Percentiles rank a stretch among this genome's conserved stretches.
phyloP scores from a whole-genome alignment of 164 flowering plant genomes.

The Sextonia rubra region DNA sequence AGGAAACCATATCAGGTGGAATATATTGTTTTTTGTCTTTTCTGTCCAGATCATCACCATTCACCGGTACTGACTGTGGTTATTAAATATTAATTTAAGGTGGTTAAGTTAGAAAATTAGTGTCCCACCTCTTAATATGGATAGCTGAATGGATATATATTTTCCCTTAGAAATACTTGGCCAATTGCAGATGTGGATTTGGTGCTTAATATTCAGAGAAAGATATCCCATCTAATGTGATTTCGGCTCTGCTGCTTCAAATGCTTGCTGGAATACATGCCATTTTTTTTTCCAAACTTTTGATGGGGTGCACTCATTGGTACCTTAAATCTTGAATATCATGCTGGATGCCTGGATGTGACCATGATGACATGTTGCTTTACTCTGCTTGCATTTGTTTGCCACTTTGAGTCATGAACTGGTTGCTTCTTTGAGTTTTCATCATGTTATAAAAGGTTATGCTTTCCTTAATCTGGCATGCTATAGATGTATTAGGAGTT shows the following conservation, averaged over 20 bases:
- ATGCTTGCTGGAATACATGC: not conserved
- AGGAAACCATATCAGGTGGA: too few relatives aligned
- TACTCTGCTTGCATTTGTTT: not conserved
- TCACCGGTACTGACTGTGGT: not conserved
- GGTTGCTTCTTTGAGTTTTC: not conserved
- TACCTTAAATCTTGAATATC: not conserved
- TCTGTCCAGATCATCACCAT: too few relatives aligned
- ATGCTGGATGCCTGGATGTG: not conserved
- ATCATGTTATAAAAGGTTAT: conserved; percentile 1
- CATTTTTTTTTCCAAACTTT: too few relatives aligned
- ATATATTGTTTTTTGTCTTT: too few relatives aligned
- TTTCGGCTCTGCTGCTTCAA: not conserved
- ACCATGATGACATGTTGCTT: not conserved
- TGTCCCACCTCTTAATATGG: not conserved
- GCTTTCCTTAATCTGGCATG: conserved; percentile 36
- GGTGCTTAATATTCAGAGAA: not conserved
- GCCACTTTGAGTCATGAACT: not conserved
- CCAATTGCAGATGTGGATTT: not conserved
- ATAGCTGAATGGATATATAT: not conserved
- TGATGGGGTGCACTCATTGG: not conserved
- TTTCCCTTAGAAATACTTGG: not conserved
- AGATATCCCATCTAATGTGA: not conserved
- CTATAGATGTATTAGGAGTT: conserved; percentile 51
- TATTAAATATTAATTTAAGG: not conserved
- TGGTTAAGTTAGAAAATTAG: not conserved